Evolutionary conservation across 345 rosid genomes (phyloP).

Genomic region (Pistacia integerrima): DNA sequence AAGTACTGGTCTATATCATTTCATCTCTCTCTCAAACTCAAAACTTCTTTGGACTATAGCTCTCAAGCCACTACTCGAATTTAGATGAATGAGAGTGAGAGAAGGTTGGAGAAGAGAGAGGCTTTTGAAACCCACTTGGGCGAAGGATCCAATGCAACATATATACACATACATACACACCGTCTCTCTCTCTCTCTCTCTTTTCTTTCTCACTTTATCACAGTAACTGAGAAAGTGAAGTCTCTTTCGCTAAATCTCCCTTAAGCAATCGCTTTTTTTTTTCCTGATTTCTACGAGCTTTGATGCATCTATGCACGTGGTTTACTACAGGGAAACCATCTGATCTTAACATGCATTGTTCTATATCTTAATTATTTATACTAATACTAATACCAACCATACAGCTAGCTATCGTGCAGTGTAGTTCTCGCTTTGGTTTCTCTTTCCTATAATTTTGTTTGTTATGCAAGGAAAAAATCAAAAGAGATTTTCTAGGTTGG

Average conservation of each 20-base stretch:
- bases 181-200: constrained; percentile 1
- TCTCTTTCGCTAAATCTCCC: constrained; percentile 30
- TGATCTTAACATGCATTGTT: constrained; percentile 16
- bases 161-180: constrained; percentile 23
- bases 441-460: neutral
- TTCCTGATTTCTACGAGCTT: constrained; percentile 37
- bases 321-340: constrained; percentile 30
- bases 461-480: neutral
- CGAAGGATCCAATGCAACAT: constrained; percentile 85
- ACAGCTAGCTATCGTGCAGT: neutral
- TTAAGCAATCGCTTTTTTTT: constrained; percentile 35
- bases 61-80: constrained; percentile 20
- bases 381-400: neutral
- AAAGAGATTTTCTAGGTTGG: neutral
- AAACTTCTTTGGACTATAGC: constrained; percentile 37
- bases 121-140: constrained; percentile 43
- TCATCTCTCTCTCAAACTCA: constrained; percentile 7
- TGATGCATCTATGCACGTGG: constrained; percentile 52
- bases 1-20: neutral
- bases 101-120: constrained; percentile 21
- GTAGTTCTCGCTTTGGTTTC: constrained; percentile 6
- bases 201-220: neutral
- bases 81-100: neutral
- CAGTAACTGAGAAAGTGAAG: constrained; percentile 9
- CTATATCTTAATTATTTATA: neutral